These are phyloP conservation scores for Astrocystis sublimbata DNA, from an alignment of 495 filamentous ascomycete species.

Conservation along the genomic window DNA sequence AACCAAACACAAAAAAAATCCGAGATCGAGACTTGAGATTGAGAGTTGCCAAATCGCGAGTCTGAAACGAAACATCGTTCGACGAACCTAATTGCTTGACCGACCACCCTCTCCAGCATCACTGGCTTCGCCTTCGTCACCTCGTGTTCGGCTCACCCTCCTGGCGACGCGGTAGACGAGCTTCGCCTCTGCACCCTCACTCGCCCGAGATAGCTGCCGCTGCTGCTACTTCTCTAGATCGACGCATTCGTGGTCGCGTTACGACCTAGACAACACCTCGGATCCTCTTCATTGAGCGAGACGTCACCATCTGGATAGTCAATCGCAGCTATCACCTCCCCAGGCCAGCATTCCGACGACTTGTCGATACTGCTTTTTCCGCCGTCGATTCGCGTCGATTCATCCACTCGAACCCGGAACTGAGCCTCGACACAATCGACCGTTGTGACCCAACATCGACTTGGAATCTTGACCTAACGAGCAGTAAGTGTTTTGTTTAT, in stretches of 20 bases:
- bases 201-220: slow-evolving; percentile 13
- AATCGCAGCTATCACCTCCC: slow-evolving; percentile 3
- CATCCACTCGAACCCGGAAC: too few species aligned
- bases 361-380: too few species aligned
- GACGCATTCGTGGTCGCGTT: slow-evolving; percentile 22
- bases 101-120: not conserved
- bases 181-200: not conserved
- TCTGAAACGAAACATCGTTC: too few species aligned
- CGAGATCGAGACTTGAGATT: not conserved
- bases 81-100: too few species aligned
- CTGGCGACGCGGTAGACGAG: not conserved
- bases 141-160: not conserved
- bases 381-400: too few species aligned
- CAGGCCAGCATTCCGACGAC: not conserved
- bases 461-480: too few species aligned
- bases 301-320: slow-evolving; percentile 20
- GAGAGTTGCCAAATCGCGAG: too few species aligned
- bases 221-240: slow-evolving; percentile 5
- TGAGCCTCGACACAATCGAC: not conserved
- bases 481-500: too few species aligned
- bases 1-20: not conserved
- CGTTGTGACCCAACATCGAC: too few species aligned
- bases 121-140: not conserved
- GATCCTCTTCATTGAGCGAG: slow-evolving; percentile 25
- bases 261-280: slow-evolving; percentile 11